Conservation (phyloP, 176 grass and related monocot genomes). For the Tuctoria greenei region DNA sequence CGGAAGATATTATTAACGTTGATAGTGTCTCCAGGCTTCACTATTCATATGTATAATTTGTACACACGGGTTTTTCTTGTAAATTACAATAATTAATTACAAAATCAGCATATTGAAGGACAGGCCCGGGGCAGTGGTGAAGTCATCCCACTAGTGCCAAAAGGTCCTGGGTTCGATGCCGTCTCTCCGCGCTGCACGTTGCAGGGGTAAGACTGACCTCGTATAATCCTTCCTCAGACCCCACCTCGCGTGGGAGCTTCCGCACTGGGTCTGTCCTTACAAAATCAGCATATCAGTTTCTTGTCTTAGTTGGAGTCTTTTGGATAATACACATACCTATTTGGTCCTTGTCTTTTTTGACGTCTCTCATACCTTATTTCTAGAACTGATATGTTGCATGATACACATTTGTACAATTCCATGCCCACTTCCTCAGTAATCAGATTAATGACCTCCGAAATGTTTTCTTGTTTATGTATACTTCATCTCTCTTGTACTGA, state of each 20-base stretch:
- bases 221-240: no score
- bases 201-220: no score
- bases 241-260: no score
- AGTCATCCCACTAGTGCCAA: no score
- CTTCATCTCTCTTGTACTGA: not conserved
- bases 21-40: not conserved
- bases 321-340: not conserved
- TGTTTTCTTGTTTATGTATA: not conserved
- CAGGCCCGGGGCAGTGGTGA: no score
- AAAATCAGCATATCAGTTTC: not conserved
- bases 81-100: not conserved
- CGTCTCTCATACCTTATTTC: not conserved
- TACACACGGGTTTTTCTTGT: not conserved
- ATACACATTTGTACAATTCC: no score
- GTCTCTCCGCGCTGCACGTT: no score
- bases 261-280: no score
- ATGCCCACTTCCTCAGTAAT: not conserved
- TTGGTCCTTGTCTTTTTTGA: slow-evolving; percentile 5
- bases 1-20: not conserved
- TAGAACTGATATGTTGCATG: not conserved
- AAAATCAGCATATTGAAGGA: slow-evolving; percentile 1
- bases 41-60: slow-evolving; percentile 3
- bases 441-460: not conserved
- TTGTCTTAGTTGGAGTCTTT: slow-evolving; percentile 5
- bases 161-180: no score